Base-by-base conservation (phyloP, 2,329 filamentous ascomycete genomes). In the Fusarium stilboides region DNA sequence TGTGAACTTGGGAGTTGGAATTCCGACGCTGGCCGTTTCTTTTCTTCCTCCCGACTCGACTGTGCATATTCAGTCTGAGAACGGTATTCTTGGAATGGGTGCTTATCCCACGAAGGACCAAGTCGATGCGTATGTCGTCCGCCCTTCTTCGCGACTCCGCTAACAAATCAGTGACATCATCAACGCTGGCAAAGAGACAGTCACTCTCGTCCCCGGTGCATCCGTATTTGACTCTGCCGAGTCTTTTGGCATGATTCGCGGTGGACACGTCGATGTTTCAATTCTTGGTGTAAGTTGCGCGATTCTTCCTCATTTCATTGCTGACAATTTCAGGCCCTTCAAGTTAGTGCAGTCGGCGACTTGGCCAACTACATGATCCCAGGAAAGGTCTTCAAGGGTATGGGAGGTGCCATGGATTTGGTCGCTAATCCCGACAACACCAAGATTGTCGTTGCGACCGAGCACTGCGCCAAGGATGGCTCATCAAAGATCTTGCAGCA, bases 331-430 rank as follows among this genome's bases (percentile, higher is more conserved):
- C 44, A 74, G 77, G 91, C 93, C 3, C 88, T 95, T 70, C 92
- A 97, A 81, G 93, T 96, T 22, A 91, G 89, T 69, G 92, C 92
- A 0, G 84, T 87, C 4, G 93, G 93, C 26, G 93, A 97, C 76
- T 81, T 97, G 54, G 93, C 93, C 45, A 96, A 96, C 80, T 97
- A 93, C 84, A 96, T 96, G 91, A 92, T 97, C 67, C 93, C 93
- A 0, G 93, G 93, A 24, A 96, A 95, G 80, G 88, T 93, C 13
- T 89, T 94, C 80, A 96, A 96, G 85, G 93, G 93, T 19, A 96
- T 97, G 90, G 93, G 93, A 64, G 90, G 90, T 28, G 90, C 90
- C 19, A 92, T 92, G 90, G 90, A 92, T 76, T 81, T 92, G 9
- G 89, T 92, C 13, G 89, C 88, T 37, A 92, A 92, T 79, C 90